These are phyloP conservation scores for Blastocystis sp. DNA, from an alignment of 352 stramenopile species.

Conservation along the genomic window DNA sequence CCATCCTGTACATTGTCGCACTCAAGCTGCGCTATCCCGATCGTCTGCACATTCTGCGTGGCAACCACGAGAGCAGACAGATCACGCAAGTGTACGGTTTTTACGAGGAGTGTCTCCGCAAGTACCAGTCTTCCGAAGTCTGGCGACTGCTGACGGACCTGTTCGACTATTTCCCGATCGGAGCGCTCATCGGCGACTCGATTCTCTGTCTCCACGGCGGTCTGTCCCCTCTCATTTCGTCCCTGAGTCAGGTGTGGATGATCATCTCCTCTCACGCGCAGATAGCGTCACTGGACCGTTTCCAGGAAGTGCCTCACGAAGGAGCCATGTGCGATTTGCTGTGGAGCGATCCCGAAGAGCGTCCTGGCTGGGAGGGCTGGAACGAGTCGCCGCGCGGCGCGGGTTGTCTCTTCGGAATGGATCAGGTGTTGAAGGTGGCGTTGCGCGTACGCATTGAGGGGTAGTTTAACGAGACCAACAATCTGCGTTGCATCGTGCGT, in stretches of 20 bases:
- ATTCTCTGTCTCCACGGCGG: constrained; percentile 99
- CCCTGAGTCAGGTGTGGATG: constrained; percentile 82
- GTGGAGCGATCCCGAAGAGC: constrained; percentile 91
- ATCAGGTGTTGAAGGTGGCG: constrained; percentile 92
- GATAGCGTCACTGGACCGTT: constrained; percentile 86
- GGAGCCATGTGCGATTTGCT: constrained; percentile 98
- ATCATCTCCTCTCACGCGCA: constrained; percentile 69
- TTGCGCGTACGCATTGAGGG: constrained; percentile 84
- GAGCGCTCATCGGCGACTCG: constrained; percentile 97
- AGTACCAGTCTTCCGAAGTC: constrained; percentile 85
- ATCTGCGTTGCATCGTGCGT: constrained; percentile 93
- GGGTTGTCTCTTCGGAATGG: constrained; percentile 96
- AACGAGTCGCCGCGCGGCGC: constrained; percentile 93
- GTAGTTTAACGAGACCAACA: constrained; percentile 97
- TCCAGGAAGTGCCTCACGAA: constrained; percentile 96
- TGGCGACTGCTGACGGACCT: constrained; percentile 74
- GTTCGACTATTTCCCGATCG: constrained; percentile 98
- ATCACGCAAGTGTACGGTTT: constrained; percentile 89
- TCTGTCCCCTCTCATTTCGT: constrained; percentile 85
- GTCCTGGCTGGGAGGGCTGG: constrained; percentile 91
- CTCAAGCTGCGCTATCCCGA: constrained; percentile 98
- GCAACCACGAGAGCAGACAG: constrained; percentile 97
- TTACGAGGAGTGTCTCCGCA: constrained; percentile 77
- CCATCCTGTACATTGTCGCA: constrained; percentile 93
- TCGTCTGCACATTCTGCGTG: constrained; percentile 96